phyloP scores from a whole-genome alignment of 1,284 basidiomycete genomes.

The Trametes polyzona region DNA sequence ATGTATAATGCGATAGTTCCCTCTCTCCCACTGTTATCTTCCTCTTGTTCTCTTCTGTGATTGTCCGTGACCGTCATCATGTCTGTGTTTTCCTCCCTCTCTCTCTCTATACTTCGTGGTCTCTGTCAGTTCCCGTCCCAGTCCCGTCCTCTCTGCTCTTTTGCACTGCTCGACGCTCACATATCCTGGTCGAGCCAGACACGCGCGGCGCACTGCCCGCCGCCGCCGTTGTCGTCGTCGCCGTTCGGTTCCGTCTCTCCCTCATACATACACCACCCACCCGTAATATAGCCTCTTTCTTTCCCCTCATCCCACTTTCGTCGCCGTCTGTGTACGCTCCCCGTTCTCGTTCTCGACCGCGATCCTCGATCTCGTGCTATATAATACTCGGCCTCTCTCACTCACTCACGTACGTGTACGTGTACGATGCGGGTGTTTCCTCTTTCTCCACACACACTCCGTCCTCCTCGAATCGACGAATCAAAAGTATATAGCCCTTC shows the following conservation, averaged over 20 bases:
- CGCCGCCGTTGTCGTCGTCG: too few species aligned
- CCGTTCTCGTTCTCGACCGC: background rate
- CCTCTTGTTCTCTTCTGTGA: background rate
- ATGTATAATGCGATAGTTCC: conserved; percentile 14
- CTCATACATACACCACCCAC: background rate
- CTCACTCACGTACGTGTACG: too few species aligned
- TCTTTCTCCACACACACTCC: too few species aligned
- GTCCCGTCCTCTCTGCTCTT: conserved; percentile 9
- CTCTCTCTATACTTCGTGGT: background rate
- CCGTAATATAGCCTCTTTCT: conserved; percentile 5
- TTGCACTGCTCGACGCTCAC: conserved; percentile 22
- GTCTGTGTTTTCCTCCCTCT: background rate
- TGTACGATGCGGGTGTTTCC: too few species aligned
- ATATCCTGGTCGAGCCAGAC: conserved; percentile 27
- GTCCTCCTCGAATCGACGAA: too few species aligned
- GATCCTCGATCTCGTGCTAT: background rate
- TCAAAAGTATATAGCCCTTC: too few species aligned
- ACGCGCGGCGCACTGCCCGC: too few species aligned
- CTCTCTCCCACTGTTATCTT: background rate
- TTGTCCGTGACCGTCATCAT: background rate
- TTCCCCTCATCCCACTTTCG: background rate
- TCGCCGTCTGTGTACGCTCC: too few species aligned
- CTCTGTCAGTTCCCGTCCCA: background rate
- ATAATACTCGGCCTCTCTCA: too few species aligned
- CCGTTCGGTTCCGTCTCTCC: background rate